Evolutionary conservation across 1,284 basidiomycete species (phyloP), one percentile per base, ranked within the genome.

Genomic region (Mycena sp.): DNA sequence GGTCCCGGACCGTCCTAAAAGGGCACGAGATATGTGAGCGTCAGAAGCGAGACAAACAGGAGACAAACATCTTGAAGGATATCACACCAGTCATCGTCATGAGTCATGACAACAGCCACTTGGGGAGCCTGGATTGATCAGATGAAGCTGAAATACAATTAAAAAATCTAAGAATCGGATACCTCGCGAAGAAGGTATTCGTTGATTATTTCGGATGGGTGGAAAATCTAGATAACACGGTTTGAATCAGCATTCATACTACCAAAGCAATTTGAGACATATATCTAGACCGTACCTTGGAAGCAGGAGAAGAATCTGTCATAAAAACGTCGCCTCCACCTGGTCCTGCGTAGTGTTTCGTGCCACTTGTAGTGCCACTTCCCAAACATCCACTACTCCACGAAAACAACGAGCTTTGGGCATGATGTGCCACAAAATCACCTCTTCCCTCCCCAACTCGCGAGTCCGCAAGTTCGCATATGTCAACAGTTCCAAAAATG

Each of bases 61-160:
- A 49, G 45, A 32, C 46, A 9, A 29, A 41, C 45, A 23, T 50
- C 35, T 10, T 29, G 28, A 11, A 59, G 21, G 14, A 51, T 26
- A 19, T 59, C 49, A 17, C 57, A 21, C 61, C 61, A 63, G 21
- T 63, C 61, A 41, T 63, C 61, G 23, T 61, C 59, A 16, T 43
- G 59, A 11, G 50, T 46, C n/a, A 61, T 55, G 3, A 55, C 38
- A 14, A 62, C 60, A 23, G 29, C 19, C 10, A 49, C 41, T 6
- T 56, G 28, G 1, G 61, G 61, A 29, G 12, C 10, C 61, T 63
- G 23, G n/a, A 21, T 11, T 4, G 6, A 25, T 4, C 30, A 4
- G 6, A 3, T n/a, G 28, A n/a, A 26, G 21, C 1, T 30, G 21
- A 9, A 10, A n/a, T 21, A 30, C 11, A 35, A 17, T 3, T 2